phyloP scores from a whole-genome alignment of 2,329 filamentous ascomycete species.

The Cladosporium sp. region DNA sequence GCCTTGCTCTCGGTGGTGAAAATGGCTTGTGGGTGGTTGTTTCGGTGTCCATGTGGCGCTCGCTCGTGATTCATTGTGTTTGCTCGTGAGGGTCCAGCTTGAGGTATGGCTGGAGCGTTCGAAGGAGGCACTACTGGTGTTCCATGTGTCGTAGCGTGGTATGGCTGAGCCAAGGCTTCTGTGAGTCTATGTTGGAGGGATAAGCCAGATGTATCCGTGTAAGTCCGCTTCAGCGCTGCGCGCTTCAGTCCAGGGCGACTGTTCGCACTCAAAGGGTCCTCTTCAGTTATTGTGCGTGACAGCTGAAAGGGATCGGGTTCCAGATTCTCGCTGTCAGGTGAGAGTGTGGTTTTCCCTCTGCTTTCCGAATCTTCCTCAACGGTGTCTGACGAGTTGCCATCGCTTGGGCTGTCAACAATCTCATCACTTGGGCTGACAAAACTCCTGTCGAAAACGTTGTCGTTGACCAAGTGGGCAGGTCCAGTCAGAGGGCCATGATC shows the following conservation, averaged over 20 bases:
- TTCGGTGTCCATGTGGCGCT: slow-evolving; percentile 74
- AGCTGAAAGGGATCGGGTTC: slow-evolving; percentile 4
- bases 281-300: slow-evolving; percentile 9
- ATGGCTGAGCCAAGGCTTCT: slow-evolving; percentile 80
- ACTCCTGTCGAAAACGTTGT: slow-evolving; percentile 80
- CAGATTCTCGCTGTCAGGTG: slow-evolving; percentile 4
- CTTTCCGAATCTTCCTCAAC: slow-evolving; percentile 1
- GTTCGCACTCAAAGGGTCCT: slow-evolving; percentile 40
- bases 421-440: slow-evolving; percentile 49
- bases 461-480: slow-evolving; percentile 65
- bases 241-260: slow-evolving; percentile 19
- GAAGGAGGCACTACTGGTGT: slow-evolving; percentile 33
- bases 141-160: slow-evolving; percentile 54
- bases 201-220: slow-evolving; percentile 73
- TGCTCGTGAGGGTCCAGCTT: slow-evolving; percentile 26
- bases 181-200: slow-evolving; percentile 77
- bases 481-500: slow-evolving; percentile 68
- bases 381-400: slow-evolving; percentile 23
- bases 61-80: slow-evolving; percentile 35
- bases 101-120: slow-evolving; percentile 23
- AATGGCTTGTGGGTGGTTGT: slow-evolving; percentile 91
- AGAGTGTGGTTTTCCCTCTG: slow-evolving; percentile 1
- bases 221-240: slow-evolving; percentile 67
- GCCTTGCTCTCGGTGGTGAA: slow-evolving; percentile 90
- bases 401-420: slow-evolving; percentile 38